Conservation (phyloP, 2,329 filamentous ascomycete species). For the Claviceps purpurea region DNA sequence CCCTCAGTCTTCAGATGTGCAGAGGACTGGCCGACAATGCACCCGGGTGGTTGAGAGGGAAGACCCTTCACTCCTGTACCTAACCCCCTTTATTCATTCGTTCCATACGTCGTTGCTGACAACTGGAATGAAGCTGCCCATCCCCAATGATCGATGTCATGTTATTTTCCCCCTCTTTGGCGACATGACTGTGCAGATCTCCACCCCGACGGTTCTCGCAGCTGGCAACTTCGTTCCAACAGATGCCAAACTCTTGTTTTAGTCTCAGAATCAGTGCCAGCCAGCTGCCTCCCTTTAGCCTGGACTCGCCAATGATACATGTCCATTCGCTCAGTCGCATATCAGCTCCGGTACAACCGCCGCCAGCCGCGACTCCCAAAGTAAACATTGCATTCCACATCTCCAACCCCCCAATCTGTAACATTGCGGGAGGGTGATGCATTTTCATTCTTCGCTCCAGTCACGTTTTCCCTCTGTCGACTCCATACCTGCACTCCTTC, state of each 20-base stretch:
- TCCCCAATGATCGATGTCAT: neutral
- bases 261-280: constrained; percentile 8
- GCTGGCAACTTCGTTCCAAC: constrained; percentile 5
- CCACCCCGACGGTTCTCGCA: constrained; percentile 3
- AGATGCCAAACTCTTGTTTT: constrained; percentile 7
- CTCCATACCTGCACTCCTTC: neutral
- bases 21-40: neutral
- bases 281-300: constrained; percentile 6
- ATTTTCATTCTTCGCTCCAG: constrained; percentile 6
- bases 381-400: constrained; percentile 12
- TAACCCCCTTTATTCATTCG: neutral
- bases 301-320: neutral
- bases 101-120: constrained; percentile 5
- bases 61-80: neutral
- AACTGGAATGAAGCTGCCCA: constrained; percentile 8
- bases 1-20: neutral
- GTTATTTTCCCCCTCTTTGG: neutral
- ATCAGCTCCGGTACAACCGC: constrained; percentile 5
- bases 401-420: neutral
- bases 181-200: neutral
- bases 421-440: neutral
- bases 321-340: neutral
- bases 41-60: neutral
- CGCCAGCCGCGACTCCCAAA: constrained; percentile 6
- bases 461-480: neutral